These are phyloP conservation scores for Pseudocercospora cruenta DNA, from an alignment of 2,329 filamentous ascomycete species.

Conservation along the genomic window DNA sequence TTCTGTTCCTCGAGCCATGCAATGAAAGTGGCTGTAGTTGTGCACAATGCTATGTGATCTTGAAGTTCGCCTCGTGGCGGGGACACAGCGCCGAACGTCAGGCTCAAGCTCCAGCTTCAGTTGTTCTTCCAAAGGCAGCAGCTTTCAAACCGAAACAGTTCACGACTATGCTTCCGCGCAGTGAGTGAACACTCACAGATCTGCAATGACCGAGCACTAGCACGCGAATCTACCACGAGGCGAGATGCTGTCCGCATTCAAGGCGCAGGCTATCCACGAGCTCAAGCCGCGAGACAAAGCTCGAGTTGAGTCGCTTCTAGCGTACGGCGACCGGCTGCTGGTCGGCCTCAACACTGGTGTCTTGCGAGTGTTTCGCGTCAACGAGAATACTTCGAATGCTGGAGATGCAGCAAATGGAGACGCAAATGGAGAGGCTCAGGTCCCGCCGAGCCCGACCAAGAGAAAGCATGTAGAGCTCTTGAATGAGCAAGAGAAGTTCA, in stretches of 20 bases:
- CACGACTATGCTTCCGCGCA: neutral
- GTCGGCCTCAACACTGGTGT: slow-evolving; percentile 89
- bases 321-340: slow-evolving; percentile 88
- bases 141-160: neutral
- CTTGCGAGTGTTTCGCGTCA: slow-evolving; percentile 88
- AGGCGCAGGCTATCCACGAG: slow-evolving; percentile 94
- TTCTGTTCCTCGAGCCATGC: slow-evolving; percentile 19
- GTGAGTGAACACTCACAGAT: neutral
- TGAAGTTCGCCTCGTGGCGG: neutral
- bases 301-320: slow-evolving; percentile 92
- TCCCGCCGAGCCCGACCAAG: slow-evolving; percentile 35
- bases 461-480: slow-evolving; percentile 73
- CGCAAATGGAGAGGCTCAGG: slow-evolving; percentile 32
- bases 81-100: neutral
- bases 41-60: neutral
- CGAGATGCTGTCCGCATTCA: slow-evolving; percentile 85
- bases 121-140: neutral
- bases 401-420: slow-evolving; percentile 6
- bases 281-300: slow-evolving; percentile 93
- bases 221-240: neutral
- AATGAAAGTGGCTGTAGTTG: slow-evolving; percentile 3
- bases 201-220: slow-evolving; percentile 14
- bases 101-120: neutral
- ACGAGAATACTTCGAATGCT: slow-evolving; percentile 58
- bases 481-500: slow-evolving; percentile 93